Percentiles rank a stretch among this genome's conserved stretches.
Conservation (phyloP, 192 early-diverging fungal species). For the Funneliformis geosporum region DNA sequence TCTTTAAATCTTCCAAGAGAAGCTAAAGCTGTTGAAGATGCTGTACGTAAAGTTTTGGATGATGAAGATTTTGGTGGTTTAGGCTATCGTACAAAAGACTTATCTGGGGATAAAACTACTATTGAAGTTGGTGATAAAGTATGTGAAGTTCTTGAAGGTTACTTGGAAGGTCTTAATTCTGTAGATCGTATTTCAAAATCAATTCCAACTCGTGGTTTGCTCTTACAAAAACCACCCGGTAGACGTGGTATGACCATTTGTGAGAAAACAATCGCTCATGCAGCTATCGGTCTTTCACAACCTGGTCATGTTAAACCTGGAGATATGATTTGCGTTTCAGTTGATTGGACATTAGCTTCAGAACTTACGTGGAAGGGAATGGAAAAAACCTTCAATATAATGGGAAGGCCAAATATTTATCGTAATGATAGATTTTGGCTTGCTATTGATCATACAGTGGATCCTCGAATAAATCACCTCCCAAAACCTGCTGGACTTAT, state of each 20-base stretch:
- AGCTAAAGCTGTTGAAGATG: slow-evolving; percentile 88
- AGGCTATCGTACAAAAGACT: slow-evolving; percentile 85
- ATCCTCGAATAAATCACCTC: slow-evolving; percentile 73
- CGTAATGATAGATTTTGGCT: slow-evolving; percentile 84
- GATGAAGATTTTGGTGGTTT: slow-evolving; percentile 66
- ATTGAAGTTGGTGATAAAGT: slow-evolving; percentile 91
- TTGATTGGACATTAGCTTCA: slow-evolving; percentile 82
- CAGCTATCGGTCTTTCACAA: slow-evolving; percentile 68
- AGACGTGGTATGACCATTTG: slow-evolving; percentile 73
- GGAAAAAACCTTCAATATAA: slow-evolving; percentile 79
- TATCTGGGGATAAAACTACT: slow-evolving; percentile 85
- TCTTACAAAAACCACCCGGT: slow-evolving; percentile 50
- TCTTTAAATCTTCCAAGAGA: slow-evolving; percentile 89
- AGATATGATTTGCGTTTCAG: slow-evolving; percentile 78
- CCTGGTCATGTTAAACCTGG: slow-evolving; percentile 72
- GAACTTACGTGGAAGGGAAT: slow-evolving; percentile 86
- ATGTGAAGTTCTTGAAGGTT: slow-evolving; percentile 63
- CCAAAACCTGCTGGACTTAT: slow-evolving; percentile 70
- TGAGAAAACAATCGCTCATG: slow-evolving; percentile 78
- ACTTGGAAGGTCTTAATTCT: slow-evolving; percentile 59
- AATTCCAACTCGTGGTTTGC: slow-evolving; percentile 37
- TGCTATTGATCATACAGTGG: slow-evolving; percentile 76
- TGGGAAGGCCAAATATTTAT: slow-evolving; percentile 75
- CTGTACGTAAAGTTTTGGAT: slow-evolving; percentile 91
- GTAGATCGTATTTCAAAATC: slow-evolving; percentile 37